These are phyloP conservation scores for Mollisiaceae sp. DNA, from an alignment of 2,329 filamentous ascomycete species.

Conservation along the genomic window DNA sequence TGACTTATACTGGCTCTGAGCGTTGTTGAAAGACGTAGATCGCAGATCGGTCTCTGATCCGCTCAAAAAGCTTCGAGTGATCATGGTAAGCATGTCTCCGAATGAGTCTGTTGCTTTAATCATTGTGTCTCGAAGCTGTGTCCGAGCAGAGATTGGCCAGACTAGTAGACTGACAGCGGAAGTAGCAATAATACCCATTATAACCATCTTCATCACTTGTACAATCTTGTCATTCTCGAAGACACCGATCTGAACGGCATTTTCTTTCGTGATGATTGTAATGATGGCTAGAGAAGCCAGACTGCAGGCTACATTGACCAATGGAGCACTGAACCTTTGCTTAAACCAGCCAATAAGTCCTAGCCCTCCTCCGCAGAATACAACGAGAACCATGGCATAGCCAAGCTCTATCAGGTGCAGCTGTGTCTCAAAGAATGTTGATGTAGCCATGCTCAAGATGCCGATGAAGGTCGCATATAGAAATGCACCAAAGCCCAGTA, in stretches of 20 bases:
- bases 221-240: constrained; percentile 83
- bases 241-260: constrained; percentile 79
- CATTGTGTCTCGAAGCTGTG: constrained; percentile 74
- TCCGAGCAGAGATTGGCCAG: constrained; percentile 78
- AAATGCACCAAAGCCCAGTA: constrained; percentile 79
- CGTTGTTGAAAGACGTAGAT: constrained; percentile 66
- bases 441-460: constrained; percentile 86
- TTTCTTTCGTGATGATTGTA: constrained; percentile 89
- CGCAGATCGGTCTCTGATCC: constrained; percentile 80
- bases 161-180: constrained; percentile 78
- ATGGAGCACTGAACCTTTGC: constrained; percentile 75
- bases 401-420: constrained; percentile 72
- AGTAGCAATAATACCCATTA: constrained; percentile 76
- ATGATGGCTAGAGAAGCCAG: constrained; percentile 88
- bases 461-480: constrained; percentile 78
- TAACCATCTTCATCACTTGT: constrained; percentile 81
- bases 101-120: constrained; percentile 75
- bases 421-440: constrained; percentile 74
- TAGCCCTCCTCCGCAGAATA: constrained; percentile 86
- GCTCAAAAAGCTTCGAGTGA: constrained; percentile 82
- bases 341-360: constrained; percentile 91
- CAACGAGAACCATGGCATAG: constrained; percentile 76
- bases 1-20: constrained; percentile 67
- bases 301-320: constrained; percentile 85
- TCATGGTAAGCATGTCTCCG: constrained; percentile 80